Base-by-base conservation (phyloP, 768 basidiomycete genomes). In the Sarcodon aspratus region DNA sequence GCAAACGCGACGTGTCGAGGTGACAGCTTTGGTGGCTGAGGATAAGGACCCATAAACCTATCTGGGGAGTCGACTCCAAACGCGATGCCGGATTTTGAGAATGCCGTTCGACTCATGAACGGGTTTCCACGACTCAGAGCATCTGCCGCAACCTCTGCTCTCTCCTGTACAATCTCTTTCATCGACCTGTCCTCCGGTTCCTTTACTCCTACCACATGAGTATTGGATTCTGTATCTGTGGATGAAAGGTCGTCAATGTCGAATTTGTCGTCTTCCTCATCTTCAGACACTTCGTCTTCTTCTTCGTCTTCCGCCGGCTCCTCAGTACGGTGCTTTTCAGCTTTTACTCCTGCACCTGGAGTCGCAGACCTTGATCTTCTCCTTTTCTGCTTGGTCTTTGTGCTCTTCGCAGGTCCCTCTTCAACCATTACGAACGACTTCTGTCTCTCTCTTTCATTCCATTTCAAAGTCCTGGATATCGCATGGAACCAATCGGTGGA, bases 391-490 rank as follows among this genome's bases (percentile, higher is more conserved):
- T 56, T 55, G 54, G 48, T 59, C 27, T 55, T 55, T 27, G 6
- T 12, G 27, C 57, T 50, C 54, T 76, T 76, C 12, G 67, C 59
- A 1, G 83, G 79, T 33, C 78, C 81, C 59, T 96, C 94, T 62
- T 98, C 96, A 18, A 99, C 91, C 15, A 99, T 89, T 37, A 98
- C 96, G 56, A 98, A 98, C 6, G 93, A 96, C 63, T 98, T 99
- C 62, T 99, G 96, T 43, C 96, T 80, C 66, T 98, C 92, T 18
- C 95, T 81, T 65, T 99, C 95, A 68, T 99, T 99, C 96, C 96
- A 98, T 63, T 97, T 95, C 45, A 99, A 72, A 8, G 95, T 99
- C 18, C 96, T 79, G 34, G 91, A 90, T 54, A 99, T 98, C 4
- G 95, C 79, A 53, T 91, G 82, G 80, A 99, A 98, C 96, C 96